phyloP scores from a whole-genome alignment of 83 land plant genomes.

The Thuja plicata region DNA sequence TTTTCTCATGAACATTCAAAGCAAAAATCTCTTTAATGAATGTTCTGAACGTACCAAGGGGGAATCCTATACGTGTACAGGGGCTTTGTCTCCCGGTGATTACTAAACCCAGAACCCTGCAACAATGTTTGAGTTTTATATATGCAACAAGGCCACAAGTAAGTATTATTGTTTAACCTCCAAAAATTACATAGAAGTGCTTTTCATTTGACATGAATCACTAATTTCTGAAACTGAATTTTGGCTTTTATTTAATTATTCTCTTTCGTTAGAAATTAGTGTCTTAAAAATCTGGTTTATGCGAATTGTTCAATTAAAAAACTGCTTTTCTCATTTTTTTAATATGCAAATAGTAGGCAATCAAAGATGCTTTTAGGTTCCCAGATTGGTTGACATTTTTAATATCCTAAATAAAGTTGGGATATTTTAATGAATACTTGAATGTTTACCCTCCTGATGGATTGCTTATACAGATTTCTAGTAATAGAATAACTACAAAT shows the following conservation, averaged over 20 bases:
- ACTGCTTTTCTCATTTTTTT: not conserved
- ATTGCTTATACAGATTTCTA: not conserved
- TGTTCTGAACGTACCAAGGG: not conserved
- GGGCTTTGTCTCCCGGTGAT: not conserved
- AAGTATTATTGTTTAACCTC: not conserved
- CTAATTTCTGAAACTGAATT: not conserved
- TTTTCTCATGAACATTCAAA: not conserved
- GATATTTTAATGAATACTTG: not conserved
- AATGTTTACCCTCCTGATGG: not conserved
- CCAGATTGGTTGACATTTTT: not conserved
- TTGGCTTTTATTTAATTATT: not conserved
- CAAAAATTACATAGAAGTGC: not conserved
- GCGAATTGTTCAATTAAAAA: not conserved
- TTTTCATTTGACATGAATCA: not conserved
- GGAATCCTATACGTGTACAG: not conserved
- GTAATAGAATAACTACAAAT: not conserved
- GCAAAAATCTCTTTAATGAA: not conserved
- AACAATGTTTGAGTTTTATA: constrained; percentile 10
- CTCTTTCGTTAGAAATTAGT: not conserved
- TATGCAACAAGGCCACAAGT: constrained; percentile 9
- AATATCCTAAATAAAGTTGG: not conserved
- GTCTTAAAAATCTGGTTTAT: not conserved
- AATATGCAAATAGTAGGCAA: not conserved
- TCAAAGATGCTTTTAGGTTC: not conserved
- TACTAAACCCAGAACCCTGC: not conserved